Evolutionary conservation across 73 alveolate species (phyloP), one percentile per base, ranked within the genome.

Genomic region (Paramecium biaurelia): DNA sequence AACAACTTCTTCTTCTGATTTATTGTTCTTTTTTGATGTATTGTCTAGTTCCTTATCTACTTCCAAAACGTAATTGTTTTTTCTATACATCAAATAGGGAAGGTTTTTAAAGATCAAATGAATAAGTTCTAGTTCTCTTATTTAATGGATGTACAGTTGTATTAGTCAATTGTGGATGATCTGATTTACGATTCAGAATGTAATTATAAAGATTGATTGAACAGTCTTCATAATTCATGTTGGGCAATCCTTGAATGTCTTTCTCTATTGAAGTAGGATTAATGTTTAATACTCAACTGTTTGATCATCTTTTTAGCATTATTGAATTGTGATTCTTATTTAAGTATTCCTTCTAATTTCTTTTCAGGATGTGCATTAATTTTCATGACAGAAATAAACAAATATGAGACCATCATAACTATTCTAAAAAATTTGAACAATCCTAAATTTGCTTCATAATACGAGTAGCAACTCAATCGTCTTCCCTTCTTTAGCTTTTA

Each of bases 361-460:
- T 32, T 63, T 63, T 63, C 84, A 30, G 84, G 84, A 63, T 63
- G 84, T 32, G 45, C 47, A 63, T 63, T 63, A 63, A 63, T 63
- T 63, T 63, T 63, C 84, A 63, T 63, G 84, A 63, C 84, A 30
- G 84, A 63, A 63, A 30, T 63, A 63, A 53, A 53, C 30, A 53
- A 53, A 53, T 53, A 53, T 18, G 68, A 53, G 68, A 18, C 68
- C 30, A 53, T 53, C 23, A 18, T 53, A 4, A 53, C 68, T 1
- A 53, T 53, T 20, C 68, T 53, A 7, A 53, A 53, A 53, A 53
- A 53, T 53, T 23, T 53, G 45, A 63, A 63, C 47, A 63, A 63
- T 32, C 45, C 84, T 28, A 63, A 63, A 63, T 30, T 30, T 14
- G 45, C 84, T 63, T 63, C 84, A 7, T 30, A 63, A 63, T 32